Evolutionary conservation across 2,329 filamentous ascomycete species (phyloP).

Genomic region (Keithomyces neogunnii): DNA sequence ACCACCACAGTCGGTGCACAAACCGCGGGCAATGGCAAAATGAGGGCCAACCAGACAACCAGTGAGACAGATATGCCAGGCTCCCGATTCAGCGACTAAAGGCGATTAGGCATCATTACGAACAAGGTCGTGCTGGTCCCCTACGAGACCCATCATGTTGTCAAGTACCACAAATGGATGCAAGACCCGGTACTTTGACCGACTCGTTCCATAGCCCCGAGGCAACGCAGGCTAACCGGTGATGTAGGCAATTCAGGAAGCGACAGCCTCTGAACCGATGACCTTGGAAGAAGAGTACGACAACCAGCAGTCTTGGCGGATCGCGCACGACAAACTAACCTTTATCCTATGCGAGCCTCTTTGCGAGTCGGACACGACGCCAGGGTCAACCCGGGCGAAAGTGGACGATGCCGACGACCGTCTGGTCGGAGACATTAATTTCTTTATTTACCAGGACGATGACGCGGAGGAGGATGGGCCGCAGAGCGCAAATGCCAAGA

Average conservation of each 20-base stretch:
- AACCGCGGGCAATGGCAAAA: constrained; percentile 15
- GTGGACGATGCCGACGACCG: constrained; percentile 42
- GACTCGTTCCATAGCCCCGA: neutral
- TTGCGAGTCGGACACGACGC: neutral
- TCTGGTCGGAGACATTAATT: constrained; percentile 71
- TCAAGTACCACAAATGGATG: constrained; percentile 87
- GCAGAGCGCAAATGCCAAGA: neutral
- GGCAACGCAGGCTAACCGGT: neutral
- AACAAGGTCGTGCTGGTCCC: constrained; percentile 67
- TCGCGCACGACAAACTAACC: constrained; percentile 77
- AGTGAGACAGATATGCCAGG: constrained; percentile 20
- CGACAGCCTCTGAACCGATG: constrained; percentile 82
- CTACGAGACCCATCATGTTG: constrained; percentile 74
- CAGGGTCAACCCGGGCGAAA: constrained; percentile 19
- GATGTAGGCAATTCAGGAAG: constrained; percentile 61
- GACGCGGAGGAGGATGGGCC: constrained; percentile 11
- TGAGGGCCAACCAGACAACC: constrained; percentile 37
- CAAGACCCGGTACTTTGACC: constrained; percentile 52
- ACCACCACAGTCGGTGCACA: neutral
- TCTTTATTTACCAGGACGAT: constrained; percentile 55
- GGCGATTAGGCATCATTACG: constrained; percentile 54
- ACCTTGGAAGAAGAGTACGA: constrained; percentile 74
- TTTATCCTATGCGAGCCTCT: constrained; percentile 69
- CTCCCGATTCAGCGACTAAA: neutral
- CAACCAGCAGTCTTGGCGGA: constrained; percentile 85